Conservation (phyloP, 176 grass and related monocot species). For the Hyparrhenia diplandra region DNA sequence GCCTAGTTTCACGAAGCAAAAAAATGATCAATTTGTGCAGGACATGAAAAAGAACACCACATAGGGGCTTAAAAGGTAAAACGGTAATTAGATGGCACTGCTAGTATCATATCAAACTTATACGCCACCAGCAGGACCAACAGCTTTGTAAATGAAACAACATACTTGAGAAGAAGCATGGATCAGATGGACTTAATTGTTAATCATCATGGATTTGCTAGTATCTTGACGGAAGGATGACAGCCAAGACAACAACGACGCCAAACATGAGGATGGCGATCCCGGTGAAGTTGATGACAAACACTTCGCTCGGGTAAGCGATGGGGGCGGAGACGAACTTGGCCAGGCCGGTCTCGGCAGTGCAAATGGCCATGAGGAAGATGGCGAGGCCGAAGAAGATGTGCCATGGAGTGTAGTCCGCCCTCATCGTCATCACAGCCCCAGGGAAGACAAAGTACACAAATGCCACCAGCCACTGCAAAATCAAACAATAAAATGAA, state of each 20-base stretch:
- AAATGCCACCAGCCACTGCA: constrained; percentile 47
- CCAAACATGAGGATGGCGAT: constrained; percentile 40
- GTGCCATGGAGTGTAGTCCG: constrained; percentile 52
- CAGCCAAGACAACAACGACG: constrained; percentile 14
- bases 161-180: neutral
- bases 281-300: constrained; percentile 37
- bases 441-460: constrained; percentile 43
- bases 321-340: neutral
- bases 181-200: neutral
- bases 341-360: constrained; percentile 30
- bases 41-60: neutral
- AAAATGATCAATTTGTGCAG: neutral
- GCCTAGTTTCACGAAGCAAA: neutral
- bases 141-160: neutral
- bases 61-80: neutral
- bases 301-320: neutral
- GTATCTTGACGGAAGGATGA: constrained; percentile 42
- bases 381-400: constrained; percentile 50
- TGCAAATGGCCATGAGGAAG: constrained; percentile 50
- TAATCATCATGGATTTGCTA: neutral
- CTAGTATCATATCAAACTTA: neutral
- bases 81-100: neutral
- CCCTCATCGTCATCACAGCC: constrained; percentile 47
- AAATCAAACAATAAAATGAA: neutral
- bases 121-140: neutral